These are phyloP conservation scores for Ophryocystis elektroscirrha DNA, from an alignment of 169 alveolate genomes.

Conservation along the genomic window DNA sequence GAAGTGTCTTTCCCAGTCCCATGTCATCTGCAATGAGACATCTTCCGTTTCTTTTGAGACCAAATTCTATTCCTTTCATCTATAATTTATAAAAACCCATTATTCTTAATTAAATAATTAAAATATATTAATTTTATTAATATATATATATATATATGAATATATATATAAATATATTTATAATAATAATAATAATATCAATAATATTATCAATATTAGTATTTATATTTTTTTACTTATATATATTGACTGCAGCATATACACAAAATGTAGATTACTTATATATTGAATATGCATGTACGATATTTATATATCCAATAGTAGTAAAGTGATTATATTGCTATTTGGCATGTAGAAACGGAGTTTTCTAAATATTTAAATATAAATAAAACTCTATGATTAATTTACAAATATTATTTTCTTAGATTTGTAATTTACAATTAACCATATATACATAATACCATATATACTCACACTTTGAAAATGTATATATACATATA, in stretches of 20 bases:
- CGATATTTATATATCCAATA: too few species aligned
- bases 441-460: too few species aligned
- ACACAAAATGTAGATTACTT: too few species aligned
- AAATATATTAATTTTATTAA: not conserved
- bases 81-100: conserved; percentile 39
- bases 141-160: not conserved
- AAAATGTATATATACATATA: too few species aligned
- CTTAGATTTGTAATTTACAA: too few species aligned
- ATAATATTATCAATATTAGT: not conserved
- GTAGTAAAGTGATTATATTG: too few species aligned
- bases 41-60: conserved; percentile 67
- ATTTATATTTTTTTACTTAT: not conserved
- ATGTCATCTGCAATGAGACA: conserved; percentile 82
- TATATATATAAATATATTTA: not conserved
- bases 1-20: conserved; percentile 96
- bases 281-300: too few species aligned
- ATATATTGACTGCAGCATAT: not conserved
- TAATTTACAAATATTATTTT: too few species aligned
- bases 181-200: not conserved
- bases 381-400: too few species aligned
- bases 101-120: not conserved
- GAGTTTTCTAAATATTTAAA: too few species aligned
- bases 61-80: conserved; percentile 73
- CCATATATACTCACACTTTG: too few species aligned
- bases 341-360: too few species aligned